phyloP scores from a whole-genome alignment of 164 flowering plant species.

The Litsea cubeba region DNA sequence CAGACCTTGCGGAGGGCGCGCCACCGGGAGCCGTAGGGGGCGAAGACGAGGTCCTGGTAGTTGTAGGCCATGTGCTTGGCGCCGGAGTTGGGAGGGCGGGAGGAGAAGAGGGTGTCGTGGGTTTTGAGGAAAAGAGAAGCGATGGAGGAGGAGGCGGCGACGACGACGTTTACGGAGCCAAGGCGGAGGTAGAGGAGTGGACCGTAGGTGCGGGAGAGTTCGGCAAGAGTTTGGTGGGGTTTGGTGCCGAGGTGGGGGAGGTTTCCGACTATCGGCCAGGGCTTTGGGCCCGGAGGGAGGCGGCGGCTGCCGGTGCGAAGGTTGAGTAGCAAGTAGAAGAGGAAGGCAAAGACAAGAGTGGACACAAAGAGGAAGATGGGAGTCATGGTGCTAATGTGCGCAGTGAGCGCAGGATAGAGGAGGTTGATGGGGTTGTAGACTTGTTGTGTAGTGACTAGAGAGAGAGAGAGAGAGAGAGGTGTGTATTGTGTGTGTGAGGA shows the following conservation, averaged over 20 bases:
- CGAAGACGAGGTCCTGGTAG: slow-evolving; percentile 78
- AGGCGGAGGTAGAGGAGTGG: slow-evolving; percentile 70
- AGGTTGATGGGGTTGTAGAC: too few species aligned
- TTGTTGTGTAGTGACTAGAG: too few species aligned
- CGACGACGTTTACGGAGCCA: slow-evolving; percentile 72
- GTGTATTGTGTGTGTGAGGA: too few species aligned
- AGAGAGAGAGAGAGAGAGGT: too few species aligned
- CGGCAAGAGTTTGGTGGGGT: slow-evolving; percentile 71
- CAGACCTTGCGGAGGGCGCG: slow-evolving; percentile 71
- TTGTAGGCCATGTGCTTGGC: slow-evolving; percentile 75
- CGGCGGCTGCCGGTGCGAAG: slow-evolving; percentile 7
- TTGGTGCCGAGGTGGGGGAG: slow-evolving; percentile 68
- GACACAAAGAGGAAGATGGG: slow-evolving; percentile 4
- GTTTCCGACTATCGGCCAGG: slow-evolving; percentile 93
- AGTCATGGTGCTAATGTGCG: slow-evolving; percentile 7
- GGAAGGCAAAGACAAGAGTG: slow-evolving; percentile 10
- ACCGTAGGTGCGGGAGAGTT: slow-evolving; percentile 56
- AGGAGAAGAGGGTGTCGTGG: slow-evolving; percentile 71
- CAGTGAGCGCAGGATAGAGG: too few species aligned
- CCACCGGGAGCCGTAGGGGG: slow-evolving; percentile 87
- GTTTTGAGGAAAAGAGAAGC: slow-evolving; percentile 66
- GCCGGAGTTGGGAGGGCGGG: slow-evolving; percentile 76
- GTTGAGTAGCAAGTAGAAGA: slow-evolving; percentile 19
- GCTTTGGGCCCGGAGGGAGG: slow-evolving; percentile 79
- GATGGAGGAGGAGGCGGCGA: slow-evolving; percentile 64